Evolutionary conservation across 2,329 filamentous ascomycete genomes (phyloP).

Genomic region (Sarocladium brachiariae): DNA sequence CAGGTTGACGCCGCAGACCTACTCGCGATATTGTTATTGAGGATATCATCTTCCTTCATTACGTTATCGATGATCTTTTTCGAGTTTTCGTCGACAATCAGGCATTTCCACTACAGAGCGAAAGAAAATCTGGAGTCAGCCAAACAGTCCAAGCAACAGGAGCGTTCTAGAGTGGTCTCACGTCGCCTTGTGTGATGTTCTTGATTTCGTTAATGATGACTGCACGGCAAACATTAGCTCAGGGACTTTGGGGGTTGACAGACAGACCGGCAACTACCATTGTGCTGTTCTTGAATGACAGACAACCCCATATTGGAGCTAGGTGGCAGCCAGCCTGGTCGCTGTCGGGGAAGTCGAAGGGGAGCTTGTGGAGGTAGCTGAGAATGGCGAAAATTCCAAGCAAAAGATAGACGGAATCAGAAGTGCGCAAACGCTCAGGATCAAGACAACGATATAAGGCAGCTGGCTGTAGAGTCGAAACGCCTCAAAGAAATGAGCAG

Average conservation of each 20-base stretch:
- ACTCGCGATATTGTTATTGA: conserved; percentile 96
- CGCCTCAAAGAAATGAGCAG: neutral
- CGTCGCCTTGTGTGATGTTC: conserved; percentile 73
- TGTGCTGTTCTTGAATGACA: conserved; percentile 74
- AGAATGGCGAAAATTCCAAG: neutral
- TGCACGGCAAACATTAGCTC: conserved; percentile 18
- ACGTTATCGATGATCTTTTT: conserved; percentile 85
- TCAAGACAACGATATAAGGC: neutral
- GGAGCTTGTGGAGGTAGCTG: neutral
- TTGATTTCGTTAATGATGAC: conserved; percentile 50
- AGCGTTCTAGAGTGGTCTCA: conserved; percentile 34
- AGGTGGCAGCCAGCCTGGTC: conserved; percentile 14
- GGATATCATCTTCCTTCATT: conserved; percentile 90
- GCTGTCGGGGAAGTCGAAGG: neutral
- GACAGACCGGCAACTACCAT: conserved; percentile 22
- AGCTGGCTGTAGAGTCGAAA: neutral
- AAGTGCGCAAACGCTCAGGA: conserved; percentile 8
- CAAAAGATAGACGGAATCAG: conserved; percentile 2
- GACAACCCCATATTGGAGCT: conserved; percentile 69
- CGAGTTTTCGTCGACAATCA: conserved; percentile 80
- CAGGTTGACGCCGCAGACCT: conserved; percentile 25
- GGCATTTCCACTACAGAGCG: conserved; percentile 77
- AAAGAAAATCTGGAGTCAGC: conserved; percentile 7
- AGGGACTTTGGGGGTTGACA: too few relatives aligned
- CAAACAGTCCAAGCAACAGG: neutral